phyloP scores from a whole-genome alignment of 2,329 filamentous ascomycete species.

The Hymenoscyphus scutula region DNA sequence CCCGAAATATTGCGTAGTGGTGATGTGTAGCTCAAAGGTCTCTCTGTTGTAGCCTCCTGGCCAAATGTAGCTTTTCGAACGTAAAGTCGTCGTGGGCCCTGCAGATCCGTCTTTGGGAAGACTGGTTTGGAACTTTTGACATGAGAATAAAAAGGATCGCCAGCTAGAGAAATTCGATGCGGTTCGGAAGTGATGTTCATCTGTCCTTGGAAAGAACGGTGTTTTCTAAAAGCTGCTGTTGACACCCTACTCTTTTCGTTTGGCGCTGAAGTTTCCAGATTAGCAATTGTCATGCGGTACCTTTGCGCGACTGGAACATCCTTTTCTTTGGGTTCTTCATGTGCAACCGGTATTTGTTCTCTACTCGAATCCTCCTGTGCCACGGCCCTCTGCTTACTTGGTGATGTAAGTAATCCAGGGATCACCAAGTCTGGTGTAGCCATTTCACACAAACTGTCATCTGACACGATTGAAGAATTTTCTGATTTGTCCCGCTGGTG shows the following conservation, averaged over 20 bases:
- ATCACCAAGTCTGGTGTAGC: conserved; percentile 26
- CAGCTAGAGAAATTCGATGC: conserved; percentile 16
- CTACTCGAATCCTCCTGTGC: conserved; percentile 7
- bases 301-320: conserved; percentile 13
- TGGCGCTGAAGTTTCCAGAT: conserved; percentile 12
- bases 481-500: conserved; percentile 16
- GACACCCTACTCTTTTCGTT: conserved; percentile 21
- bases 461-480: conserved; percentile 22
- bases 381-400: conserved; percentile 22
- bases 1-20: conserved; percentile 27
- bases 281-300: conserved; percentile 18
- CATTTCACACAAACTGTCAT: conserved; percentile 28
- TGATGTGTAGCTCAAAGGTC: conserved; percentile 17
- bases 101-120: conserved; percentile 12
- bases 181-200: conserved; percentile 6
- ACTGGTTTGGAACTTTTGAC: conserved; percentile 24
- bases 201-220: conserved; percentile 1
- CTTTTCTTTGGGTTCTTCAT: conserved; percentile 23
- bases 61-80: conserved; percentile 32
- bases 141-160: conserved; percentile 29
- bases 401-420: conserved; percentile 26
- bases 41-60: conserved; percentile 19
- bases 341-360: background rate
- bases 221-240: conserved; percentile 9
- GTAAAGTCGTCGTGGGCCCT: conserved; percentile 24